Conservation (phyloP, 2,329 filamentous ascomycete species). For the Ophiostoma sp. region DNA sequence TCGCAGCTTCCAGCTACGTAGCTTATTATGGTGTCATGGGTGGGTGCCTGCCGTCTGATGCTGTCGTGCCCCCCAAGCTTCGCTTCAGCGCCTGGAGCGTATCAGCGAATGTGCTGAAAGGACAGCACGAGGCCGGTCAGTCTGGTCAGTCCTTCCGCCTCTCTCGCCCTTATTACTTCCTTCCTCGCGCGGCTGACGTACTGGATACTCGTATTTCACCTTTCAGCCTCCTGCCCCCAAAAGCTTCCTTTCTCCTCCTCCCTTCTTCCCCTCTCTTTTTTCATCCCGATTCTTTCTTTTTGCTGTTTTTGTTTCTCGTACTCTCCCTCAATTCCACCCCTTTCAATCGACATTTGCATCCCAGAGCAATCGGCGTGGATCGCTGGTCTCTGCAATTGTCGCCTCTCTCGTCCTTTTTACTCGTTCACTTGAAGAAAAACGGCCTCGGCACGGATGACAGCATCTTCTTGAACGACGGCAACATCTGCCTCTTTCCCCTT, state of each 20-base stretch:
- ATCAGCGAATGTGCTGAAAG: not conserved
- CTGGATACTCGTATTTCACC: not conserved
- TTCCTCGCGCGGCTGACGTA: not conserved
- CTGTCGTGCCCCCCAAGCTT: not conserved
- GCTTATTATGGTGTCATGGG: not conserved
- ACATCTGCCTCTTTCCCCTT: not conserved
- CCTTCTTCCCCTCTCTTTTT: not conserved
- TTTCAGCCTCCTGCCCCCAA: not conserved
- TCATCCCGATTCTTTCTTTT: not conserved
- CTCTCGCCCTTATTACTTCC: not conserved
- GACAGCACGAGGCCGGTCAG: not conserved
- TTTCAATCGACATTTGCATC: not conserved
- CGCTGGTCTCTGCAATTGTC: not conserved
- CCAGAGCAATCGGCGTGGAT: not conserved
- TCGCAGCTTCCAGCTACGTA: not conserved
- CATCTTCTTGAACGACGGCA: constrained; percentile 8
- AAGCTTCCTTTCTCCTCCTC: not conserved
- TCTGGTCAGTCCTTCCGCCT: not conserved
- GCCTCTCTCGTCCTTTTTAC: not conserved
- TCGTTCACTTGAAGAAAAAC: not conserved
- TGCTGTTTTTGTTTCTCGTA: not conserved
- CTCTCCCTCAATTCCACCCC: not conserved
- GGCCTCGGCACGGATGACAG: not conserved
- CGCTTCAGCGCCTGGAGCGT: not conserved
- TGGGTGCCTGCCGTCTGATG: not conserved